Evolutionary conservation across 768 basidiomycete genomes (phyloP).

Genomic region (Psilocybe subaeruginosa): DNA sequence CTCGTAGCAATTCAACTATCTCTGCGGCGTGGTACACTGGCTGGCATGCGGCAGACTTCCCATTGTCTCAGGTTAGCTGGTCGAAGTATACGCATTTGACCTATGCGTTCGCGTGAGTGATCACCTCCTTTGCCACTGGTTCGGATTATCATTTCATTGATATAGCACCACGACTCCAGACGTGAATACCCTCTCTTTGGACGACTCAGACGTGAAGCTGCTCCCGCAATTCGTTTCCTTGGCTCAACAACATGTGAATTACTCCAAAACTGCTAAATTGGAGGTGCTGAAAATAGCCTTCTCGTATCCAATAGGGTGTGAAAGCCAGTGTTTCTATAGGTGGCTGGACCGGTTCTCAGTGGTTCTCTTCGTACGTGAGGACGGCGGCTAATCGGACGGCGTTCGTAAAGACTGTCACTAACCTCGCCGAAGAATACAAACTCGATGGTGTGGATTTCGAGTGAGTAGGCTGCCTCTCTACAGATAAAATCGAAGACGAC

Average conservation of each 20-base stretch:
- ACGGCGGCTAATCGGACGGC: slow-evolving; percentile 56
- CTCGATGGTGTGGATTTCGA: slow-evolving; percentile 74
- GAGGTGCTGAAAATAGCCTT: slow-evolving; percentile 1
- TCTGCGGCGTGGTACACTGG: slow-evolving; percentile 52
- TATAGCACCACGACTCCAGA: slow-evolving; percentile 43
- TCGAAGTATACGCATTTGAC: slow-evolving; percentile 55
- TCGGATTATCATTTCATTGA: background rate
- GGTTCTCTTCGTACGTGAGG: slow-evolving; percentile 62
- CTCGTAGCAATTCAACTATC: slow-evolving; percentile 25
- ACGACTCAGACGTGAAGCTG: slow-evolving; percentile 45
- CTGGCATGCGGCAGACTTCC: slow-evolving; percentile 44
- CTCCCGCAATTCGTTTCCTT: slow-evolving; percentile 58
- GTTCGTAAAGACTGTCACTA: slow-evolving; percentile 56
- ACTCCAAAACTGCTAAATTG: background rate
- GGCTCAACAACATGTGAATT: slow-evolving; percentile 42
- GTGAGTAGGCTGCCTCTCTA: slow-evolving; percentile 35
- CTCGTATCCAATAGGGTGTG: slow-evolving; percentile 43
- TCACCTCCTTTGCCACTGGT: background rate
- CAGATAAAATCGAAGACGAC: background rate
- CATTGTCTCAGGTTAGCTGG: slow-evolving; percentile 49
- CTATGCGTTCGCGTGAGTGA: slow-evolving; percentile 64
- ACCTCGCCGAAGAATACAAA: slow-evolving; percentile 48
- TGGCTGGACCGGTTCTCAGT: slow-evolving; percentile 68
- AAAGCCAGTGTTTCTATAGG: slow-evolving; percentile 64
- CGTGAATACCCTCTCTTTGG: slow-evolving; percentile 34